Evolutionary conservation across 1,284 basidiomycete genomes (phyloP), one percentile per base, ranked within the genome.

Genomic region (Microbotryomycetes sp.): DNA sequence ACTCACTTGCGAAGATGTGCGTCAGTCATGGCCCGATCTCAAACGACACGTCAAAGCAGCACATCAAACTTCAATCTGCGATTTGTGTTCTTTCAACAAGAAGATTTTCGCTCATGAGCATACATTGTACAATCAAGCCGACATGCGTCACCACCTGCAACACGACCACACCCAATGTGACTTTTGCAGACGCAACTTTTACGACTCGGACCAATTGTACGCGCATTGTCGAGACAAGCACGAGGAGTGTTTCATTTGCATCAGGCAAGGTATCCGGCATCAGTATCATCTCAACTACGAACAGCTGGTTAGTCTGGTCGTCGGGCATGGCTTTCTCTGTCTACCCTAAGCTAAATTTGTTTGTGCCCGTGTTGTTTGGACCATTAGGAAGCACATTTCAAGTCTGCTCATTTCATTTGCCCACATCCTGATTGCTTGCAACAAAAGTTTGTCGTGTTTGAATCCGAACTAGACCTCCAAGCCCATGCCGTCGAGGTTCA

Each of bases 31-130:
- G 94, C 82, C 83, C 48, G 88, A 92, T 73, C 81, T 97, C 51
- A 91, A 89, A 74, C 77, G 86, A 9, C 92, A 96, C 71, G 83
- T 83, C 14, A 81, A 85, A 56, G 85, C 82, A 52, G 81, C 79
- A 53, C 94, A 98, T 74, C 84, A 83, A 6, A 84, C 86, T 54
- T 77, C 88, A 22, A 82, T 96, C 77, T 97, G 92, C 73, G 89
- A 92, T 71, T 76, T 98, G 2, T 98, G 96, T 74, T 86, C 93
- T 60, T 82, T 85, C 46, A 82, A 83, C 77, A 92, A 97, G 78
- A 97, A 96, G 71, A 88, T 97, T 52, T 98, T 98, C 77, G 81
- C 90, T 0, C 93, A 98, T 75, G 94, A 98, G 75, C 96, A 97
- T 74, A 83, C 86, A 0, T 76, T 97, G 22, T 97, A 94, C 74